Base-by-base conservation (phyloP, 2,329 filamentous ascomycete species). In the Samsoniella hepiali region DNA sequence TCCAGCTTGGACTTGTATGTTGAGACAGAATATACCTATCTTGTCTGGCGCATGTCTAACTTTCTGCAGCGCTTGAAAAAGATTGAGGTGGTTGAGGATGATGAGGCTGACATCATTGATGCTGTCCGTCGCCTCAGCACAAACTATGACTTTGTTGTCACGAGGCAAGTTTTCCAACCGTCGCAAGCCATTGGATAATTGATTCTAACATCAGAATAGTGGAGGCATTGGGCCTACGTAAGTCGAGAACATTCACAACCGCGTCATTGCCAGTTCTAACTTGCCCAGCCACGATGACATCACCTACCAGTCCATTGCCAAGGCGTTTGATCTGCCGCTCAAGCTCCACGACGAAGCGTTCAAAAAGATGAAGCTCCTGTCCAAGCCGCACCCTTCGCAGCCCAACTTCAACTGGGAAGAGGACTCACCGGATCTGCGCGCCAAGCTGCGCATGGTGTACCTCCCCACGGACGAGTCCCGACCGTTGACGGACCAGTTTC, bases 181-280 rank as follows among this genome's bases (percentile, higher is more conserved):
- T 8, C 3, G 4, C 65, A 69, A 49, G 3, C 29, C 38, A 13
- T 55, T 40, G 29, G 3, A 53, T 36, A 17, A 45, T 51, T n/a
- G 15, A 53, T 42, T 38, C 49, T 64, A 29, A 65, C 42, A 53
- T 50, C n/a, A 31, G 47, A 54, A 15, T 31, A 86, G 91, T 70
- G 94, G 95, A 68, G 94, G 95, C 36, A 98, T 99, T 72, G 94
- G 94, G 11, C 95, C 95, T 68, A 98, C 94, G 90, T 94, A 78
- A 80, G 88, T 76, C 67, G 17, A 49, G 42, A 32, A 34, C 15
- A 22, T 36, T 22, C 17, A 40, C 32, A 2, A 2, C 5, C 17
- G n/a, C 29, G 29, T 4, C 27, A 11, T 22, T 34, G 5, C 49
- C 29, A 22, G 44, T 57, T 71, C 60, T 44, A 55, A 50, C 51